phyloP scores from a whole-genome alignment of 1,284 basidiomycete genomes.

The Malassezia sympodialis region DNA sequence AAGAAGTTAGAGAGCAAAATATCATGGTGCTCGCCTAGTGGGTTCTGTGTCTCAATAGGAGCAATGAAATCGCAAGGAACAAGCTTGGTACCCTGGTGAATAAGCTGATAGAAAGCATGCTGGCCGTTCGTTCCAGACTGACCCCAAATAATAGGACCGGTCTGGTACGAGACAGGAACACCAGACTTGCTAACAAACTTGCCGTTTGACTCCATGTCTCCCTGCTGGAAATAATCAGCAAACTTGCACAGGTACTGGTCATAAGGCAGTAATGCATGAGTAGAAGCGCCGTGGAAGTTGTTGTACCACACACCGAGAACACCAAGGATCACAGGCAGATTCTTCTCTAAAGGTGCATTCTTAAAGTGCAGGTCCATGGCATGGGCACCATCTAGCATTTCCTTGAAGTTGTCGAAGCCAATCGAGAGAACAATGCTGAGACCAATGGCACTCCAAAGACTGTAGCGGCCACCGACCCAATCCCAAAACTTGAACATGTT shows the following conservation, averaged over 20 bases:
- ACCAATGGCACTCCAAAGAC: conserved; percentile 95
- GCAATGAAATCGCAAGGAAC: conserved; percentile 89
- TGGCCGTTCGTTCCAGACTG: conserved; percentile 96
- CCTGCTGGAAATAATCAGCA: conserved; percentile 99
- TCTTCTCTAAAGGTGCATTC: conserved; percentile 73
- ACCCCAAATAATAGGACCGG: conserved; percentile 98
- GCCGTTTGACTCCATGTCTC: conserved; percentile 99
- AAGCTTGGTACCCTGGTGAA: conserved; percentile 64
- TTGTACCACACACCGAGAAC: conserved; percentile 97
- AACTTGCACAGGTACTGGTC: conserved; percentile 99
- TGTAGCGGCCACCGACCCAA: conserved; percentile 98
- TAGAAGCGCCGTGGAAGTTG: conserved; percentile 91
- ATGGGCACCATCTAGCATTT: conserved; percentile 81
- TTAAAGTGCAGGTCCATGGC: conserved; percentile 97
- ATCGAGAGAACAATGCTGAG: conserved; percentile 84
- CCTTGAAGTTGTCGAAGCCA: conserved; percentile 86
- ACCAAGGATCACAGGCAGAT: conserved; percentile 82
- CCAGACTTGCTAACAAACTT: conserved; percentile 92
- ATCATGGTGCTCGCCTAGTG: conserved; percentile 77
- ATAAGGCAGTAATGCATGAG: conserved; percentile 87
- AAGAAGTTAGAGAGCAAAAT: conserved; percentile 97
- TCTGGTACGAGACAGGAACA: conserved; percentile 85
- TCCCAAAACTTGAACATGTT: conserved; percentile 99
- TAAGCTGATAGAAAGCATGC: conserved; percentile 97
- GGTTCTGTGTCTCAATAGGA: conserved; percentile 85